Evolutionary conservation across 345 rosid species (phyloP), one percentile per base, ranked within the genome.

Genomic region (Eucalyptus grandis): DNA sequence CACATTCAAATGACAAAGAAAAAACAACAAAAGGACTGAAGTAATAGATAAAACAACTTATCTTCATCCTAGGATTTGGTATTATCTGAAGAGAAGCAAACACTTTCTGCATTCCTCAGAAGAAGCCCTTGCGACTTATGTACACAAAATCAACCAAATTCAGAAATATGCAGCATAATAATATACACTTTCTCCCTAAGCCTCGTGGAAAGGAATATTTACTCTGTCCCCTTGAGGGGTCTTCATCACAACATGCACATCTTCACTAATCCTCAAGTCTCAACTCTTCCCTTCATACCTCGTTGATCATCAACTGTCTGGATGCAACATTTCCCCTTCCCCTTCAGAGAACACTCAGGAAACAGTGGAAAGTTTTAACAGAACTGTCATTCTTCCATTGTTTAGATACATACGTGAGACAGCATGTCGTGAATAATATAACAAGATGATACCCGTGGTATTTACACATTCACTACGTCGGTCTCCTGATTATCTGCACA

Each of bases 381-480:
- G 47, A 40, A 40, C 88, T 9, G 30, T 11, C 49, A 9, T 49
- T 49, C 44, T n/a, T 88, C 88, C 34, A 50, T 37, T 81, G 14
- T 44, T 89, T 50, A 51, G 87, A 30, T 88, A 92, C 87, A 89
- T 90, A 86, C 89, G 83, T 77, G 87, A 37, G 89, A 77, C 88
- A 89, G 88, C 94, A 80, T 87, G 72, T 91, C 37, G 5, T 27
- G 88, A 51, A 50, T 51, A 86, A 56, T 47, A 86, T 53, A 19
- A 89, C 90, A 89, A 90, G 88, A 51, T 31, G 67, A 89, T 88
- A 56, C 86, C 16, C 56, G 86, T 85, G 49, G 51, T 87, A 93
- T 93, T 90, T 93, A 97, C 92, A 97, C 99, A 4, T 98, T 96
- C 91, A 97, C 93, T 40, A 97, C 99, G 49, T 97, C 98, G 16